These are phyloP conservation scores for Didymella sp. DNA, from an alignment of 2,329 filamentous ascomycete species.

Conservation along the genomic window DNA sequence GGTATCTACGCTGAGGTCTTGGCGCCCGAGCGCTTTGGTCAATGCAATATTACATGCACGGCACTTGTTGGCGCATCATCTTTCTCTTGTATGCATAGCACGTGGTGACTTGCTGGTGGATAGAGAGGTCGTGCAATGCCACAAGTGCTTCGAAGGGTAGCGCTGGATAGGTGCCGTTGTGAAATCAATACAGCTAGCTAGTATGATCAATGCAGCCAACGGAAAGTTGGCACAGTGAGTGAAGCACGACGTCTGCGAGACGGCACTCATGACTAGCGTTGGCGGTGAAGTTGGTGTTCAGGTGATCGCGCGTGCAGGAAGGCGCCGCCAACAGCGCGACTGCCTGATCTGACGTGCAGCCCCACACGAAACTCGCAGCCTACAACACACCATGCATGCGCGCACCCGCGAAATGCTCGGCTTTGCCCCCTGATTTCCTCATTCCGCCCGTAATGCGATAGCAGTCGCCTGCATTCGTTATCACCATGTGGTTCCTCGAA, in stretches of 20 bases:
- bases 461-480: not conserved
- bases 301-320: slow-evolving; percentile 16
- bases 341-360: slow-evolving; percentile 15
- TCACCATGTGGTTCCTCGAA: slow-evolving; percentile 61
- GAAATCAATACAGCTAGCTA: no score
- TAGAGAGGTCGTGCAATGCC: not conserved
- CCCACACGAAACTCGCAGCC: slow-evolving; percentile 12
- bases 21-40: not conserved
- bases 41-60: not conserved
- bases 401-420: slow-evolving; percentile 3
- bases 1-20: not conserved
- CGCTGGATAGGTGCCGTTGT: no score
- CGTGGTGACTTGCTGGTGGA: not conserved
- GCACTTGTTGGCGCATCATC: not conserved
- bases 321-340: slow-evolving; percentile 8
- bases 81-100: not conserved
- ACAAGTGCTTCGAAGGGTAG: not conserved
- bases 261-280: not conserved
- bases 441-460: slow-evolving; percentile 12
- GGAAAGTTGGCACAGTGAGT: not conserved
- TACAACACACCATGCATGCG: slow-evolving; percentile 1
- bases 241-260: not conserved
- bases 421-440: not conserved
- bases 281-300: slow-evolving; percentile 7
- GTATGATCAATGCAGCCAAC: not conserved